phyloP scores from a whole-genome alignment of 345 rosid genomes.

The Eucalyptus urophylla region DNA sequence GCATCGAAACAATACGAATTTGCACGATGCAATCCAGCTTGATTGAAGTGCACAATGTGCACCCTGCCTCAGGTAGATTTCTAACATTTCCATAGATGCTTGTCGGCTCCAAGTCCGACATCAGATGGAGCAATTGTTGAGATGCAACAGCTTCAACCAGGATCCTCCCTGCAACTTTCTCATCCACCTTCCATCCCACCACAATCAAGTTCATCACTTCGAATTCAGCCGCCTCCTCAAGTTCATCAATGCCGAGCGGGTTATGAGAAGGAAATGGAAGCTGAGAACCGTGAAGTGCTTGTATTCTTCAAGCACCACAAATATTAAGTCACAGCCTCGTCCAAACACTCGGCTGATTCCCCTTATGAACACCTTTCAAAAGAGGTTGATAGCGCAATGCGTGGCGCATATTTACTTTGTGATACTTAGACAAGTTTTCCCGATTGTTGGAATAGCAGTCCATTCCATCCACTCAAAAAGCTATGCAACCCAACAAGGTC shows the following conservation, averaged over 20 bases:
- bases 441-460: not conserved
- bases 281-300: not conserved
- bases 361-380: no score
- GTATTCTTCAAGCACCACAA: not conserved
- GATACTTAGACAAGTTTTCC: not conserved
- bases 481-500: not conserved
- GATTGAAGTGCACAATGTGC: no score
- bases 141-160: no score
- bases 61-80: not conserved
- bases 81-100: not conserved
- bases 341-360: not conserved
- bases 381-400: not conserved
- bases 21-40: no score
- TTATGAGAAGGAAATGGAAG: not conserved
- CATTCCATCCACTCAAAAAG: not conserved
- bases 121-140: not conserved
- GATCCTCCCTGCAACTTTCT: not conserved
- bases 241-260: not conserved
- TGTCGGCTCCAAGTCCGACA: not conserved
- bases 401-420: not conserved
- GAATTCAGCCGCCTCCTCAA: not conserved
- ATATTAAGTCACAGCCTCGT: not conserved
- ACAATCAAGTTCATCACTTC: not conserved
- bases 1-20: no score
- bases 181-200: not conserved